phyloP scores from a whole-genome alignment of 2,329 filamentous ascomycete genomes.

The Penicillium sp. region DNA sequence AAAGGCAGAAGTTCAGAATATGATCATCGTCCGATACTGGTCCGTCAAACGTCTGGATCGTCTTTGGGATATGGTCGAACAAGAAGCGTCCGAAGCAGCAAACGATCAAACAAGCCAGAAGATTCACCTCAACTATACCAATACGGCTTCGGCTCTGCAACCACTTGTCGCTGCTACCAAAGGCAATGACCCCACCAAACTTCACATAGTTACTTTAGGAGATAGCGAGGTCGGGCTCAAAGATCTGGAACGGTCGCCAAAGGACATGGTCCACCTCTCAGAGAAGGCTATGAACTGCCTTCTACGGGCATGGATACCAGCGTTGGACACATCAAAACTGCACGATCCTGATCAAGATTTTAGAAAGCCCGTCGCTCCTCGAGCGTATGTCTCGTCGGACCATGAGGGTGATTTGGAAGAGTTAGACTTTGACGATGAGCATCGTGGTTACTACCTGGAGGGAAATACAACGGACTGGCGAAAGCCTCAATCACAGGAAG shows the following conservation, averaged over 20 bases:
- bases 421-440: slow-evolving; percentile 27
- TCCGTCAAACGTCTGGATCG: slow-evolving; percentile 42
- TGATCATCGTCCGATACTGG: slow-evolving; percentile 50
- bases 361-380: slow-evolving; percentile 3
- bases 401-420: slow-evolving; percentile 25
- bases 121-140: slow-evolving; percentile 23
- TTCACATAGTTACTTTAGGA: slow-evolving; percentile 36
- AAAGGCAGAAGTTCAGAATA: slow-evolving; percentile 47
- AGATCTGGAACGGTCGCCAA: slow-evolving; percentile 39
- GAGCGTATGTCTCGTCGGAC: slow-evolving; percentile 27
- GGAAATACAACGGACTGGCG: slow-evolving; percentile 42
- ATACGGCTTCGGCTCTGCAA: slow-evolving; percentile 14
- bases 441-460: slow-evolving; percentile 40
- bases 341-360: slow-evolving; percentile 4
- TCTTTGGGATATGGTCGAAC: slow-evolving; percentile 41
- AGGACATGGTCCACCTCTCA: slow-evolving; percentile 45
- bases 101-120: slow-evolving; percentile 22
- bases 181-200: slow-evolving; percentile 26
- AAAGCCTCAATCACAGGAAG: slow-evolving; percentile 42
- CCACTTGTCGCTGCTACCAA: slow-evolving; percentile 19
- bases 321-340: slow-evolving; percentile 28
- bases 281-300: slow-evolving; percentile 39
- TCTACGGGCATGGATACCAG: slow-evolving; percentile 28
- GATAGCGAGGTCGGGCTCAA: slow-evolving; percentile 38
- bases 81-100: slow-evolving; percentile 37